Base-by-base conservation (phyloP, 257 asterid genomes). In the Ilex asprella region DNA sequence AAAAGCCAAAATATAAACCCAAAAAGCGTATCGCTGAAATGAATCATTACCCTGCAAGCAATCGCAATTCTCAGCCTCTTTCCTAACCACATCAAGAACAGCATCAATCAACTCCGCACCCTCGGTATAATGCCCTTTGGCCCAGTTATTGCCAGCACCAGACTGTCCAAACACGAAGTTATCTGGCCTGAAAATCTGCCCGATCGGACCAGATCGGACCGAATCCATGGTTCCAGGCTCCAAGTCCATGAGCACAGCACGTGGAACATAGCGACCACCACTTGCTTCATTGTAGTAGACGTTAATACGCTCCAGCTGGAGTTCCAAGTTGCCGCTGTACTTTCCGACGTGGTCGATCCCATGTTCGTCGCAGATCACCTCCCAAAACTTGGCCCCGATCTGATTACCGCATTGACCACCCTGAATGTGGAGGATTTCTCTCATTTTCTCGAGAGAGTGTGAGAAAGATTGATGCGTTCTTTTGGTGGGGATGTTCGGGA, bases 211-310 rank as follows among this genome's bases (percentile, higher is more conserved):
- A 51, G 81, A 76, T 69, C 78, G 60, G 44, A 76, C 50, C 41
- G 75, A 67, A 31, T 76, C 81, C 81, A 76, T 76, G 41, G 81
- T 76, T 21, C 81, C 81, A 55, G 77, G 77, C 62, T 72, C 81
- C 57, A 76, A 76, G 69, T 76, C 81, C 75, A 76, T 76, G 43
- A 76, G 68, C 21, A 76, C 77, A 39, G 81, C 81, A 55, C 81
- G 77, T 39, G 81, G 81, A 15, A 72, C 81, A 51, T 71, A 76
- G 72, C 78, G 60, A 0, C 81, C 81, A 30, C 81, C 77, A 61
- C 72, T 71, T 56, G 81, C 81, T 56, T 76, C 81, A 21, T 71
- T 76, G 62, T 71, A 76, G 66, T 72, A 76, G 15, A 76, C 77
- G 47, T 76, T 76, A 10, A 76, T 69, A 30, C 78, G 77, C 64